Percentiles rank a stretch among this genome's conserved stretches.
Conservation (phyloP, 176 grass and related monocot genomes). For the Elaeis guineensis region DNA sequence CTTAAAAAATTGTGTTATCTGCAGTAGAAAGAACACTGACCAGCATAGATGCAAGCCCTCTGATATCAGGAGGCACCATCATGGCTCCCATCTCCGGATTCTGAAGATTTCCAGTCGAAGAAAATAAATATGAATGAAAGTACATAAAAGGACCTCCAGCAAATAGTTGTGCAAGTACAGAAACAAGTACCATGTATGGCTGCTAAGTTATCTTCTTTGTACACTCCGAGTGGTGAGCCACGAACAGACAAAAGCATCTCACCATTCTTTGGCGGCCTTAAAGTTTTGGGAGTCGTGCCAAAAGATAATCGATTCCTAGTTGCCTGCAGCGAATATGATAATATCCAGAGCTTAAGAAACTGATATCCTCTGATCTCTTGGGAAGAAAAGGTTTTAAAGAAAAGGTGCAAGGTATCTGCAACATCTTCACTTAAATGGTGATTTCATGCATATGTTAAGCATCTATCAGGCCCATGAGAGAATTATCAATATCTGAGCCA, state of each 20-base stretch:
- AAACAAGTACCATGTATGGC: slow-evolving; percentile 48
- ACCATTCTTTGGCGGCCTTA: slow-evolving; percentile 72
- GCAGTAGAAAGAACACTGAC: no score
- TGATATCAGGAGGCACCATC: neutral
- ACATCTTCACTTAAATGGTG: no score
- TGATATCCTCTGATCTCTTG: neutral
- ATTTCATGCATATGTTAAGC: neutral
- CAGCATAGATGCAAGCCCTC: no score
- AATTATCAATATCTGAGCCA: neutral
- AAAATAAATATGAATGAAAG: no score
- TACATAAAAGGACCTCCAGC: no score
- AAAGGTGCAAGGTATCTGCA: no score
- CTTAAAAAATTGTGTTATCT: no score
- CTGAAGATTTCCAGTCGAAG: slow-evolving; percentile 25
- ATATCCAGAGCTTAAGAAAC: neutral
- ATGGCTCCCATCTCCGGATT: slow-evolving; percentile 52
- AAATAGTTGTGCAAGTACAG: neutral
- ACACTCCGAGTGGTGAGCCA: slow-evolving; percentile 88
- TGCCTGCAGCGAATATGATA: slow-evolving; percentile 32
- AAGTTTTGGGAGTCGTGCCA: slow-evolving; percentile 77
- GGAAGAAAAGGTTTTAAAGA: neutral
- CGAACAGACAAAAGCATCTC: slow-evolving; percentile 83
- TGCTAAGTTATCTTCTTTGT: slow-evolving; percentile 71
- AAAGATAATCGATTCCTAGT: slow-evolving; percentile 43
- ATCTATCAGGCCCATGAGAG: neutral